Evolutionary conservation across 768 basidiomycete species (phyloP).

Genomic region (Calocybe cyanea): DNA sequence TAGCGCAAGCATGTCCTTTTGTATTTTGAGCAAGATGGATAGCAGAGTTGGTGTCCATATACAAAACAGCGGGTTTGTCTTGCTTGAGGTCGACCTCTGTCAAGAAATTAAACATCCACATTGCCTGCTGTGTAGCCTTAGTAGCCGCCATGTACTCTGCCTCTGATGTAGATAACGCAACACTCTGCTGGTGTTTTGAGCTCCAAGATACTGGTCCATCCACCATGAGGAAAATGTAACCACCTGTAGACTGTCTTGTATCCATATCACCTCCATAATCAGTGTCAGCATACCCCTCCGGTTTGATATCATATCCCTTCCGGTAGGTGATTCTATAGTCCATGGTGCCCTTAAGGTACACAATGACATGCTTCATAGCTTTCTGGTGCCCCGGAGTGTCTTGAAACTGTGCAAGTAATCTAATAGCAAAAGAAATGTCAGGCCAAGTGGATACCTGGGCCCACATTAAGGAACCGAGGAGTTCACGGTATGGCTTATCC

Average conservation of each 20-base stretch:
- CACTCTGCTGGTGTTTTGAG: conserved; percentile 23
- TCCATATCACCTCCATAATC: conserved; percentile 24
- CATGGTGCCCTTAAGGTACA: neutral
- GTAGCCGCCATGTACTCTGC: neutral
- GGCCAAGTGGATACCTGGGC: conserved; percentile 13
- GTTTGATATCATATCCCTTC: neutral
- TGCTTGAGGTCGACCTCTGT: neutral
- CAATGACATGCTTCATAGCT: conserved; percentile 24
- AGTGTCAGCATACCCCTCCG: conserved; percentile 17
- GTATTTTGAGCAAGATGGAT: neutral
- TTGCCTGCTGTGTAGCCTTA: neutral
- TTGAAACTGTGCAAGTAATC: neutral
- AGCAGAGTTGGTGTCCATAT: neutral
- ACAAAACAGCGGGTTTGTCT: neutral
- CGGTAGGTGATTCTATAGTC: conserved; percentile 1
- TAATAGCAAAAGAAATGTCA: neutral
- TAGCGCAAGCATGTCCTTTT: neutral
- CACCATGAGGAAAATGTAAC: conserved; percentile 22
- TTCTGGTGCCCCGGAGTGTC: conserved; percentile 32
- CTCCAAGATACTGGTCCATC: conserved; percentile 26
- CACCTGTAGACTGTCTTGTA: conserved; percentile 21
- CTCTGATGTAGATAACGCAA: neutral
- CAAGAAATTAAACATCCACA: neutral
- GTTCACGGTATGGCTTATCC: neutral
- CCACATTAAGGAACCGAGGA: neutral